Conservation (phyloP, 2,329 filamentous ascomycete species). For the Leptosphaerulina australis region DNA sequence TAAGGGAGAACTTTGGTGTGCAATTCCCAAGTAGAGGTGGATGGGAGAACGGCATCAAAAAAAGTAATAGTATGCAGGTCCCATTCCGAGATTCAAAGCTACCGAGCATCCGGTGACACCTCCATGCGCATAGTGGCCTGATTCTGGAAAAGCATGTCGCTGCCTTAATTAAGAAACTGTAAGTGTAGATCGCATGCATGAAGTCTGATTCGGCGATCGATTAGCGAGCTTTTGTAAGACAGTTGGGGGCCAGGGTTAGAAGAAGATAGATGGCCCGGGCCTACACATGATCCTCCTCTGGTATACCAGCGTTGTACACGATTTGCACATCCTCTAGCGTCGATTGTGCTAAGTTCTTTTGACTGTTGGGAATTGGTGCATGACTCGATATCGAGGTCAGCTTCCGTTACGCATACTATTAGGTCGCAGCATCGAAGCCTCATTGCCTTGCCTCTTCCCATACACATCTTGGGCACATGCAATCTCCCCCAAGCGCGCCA, state of each 20-base stretch:
- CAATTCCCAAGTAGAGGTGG: background rate
- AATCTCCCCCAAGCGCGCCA: slow-evolving; percentile 86
- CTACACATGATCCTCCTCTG: slow-evolving; percentile 6
- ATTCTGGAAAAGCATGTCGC: slow-evolving; percentile 8
- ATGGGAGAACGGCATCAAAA: background rate
- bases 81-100: background rate
- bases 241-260: background rate
- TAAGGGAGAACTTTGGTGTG: background rate
- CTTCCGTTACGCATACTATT: background rate
- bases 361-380: background rate
- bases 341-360: background rate
- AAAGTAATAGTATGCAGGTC: slow-evolving; percentile 1
- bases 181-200: background rate
- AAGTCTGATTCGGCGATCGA: background rate
- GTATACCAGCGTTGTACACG: slow-evolving; percentile 12
- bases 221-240: background rate
- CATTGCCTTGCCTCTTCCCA: slow-evolving; percentile 61
- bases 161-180: background rate
- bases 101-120: slow-evolving; percentile 1
- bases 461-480: slow-evolving; percentile 82
- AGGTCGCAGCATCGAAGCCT: background rate
- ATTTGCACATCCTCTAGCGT: slow-evolving; percentile 4
- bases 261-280: background rate
- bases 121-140: slow-evolving; percentile 7
- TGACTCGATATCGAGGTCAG: background rate